Base-by-base conservation (phyloP, 2,329 filamentous ascomycete species). In the Colletotrichum truncatum region DNA sequence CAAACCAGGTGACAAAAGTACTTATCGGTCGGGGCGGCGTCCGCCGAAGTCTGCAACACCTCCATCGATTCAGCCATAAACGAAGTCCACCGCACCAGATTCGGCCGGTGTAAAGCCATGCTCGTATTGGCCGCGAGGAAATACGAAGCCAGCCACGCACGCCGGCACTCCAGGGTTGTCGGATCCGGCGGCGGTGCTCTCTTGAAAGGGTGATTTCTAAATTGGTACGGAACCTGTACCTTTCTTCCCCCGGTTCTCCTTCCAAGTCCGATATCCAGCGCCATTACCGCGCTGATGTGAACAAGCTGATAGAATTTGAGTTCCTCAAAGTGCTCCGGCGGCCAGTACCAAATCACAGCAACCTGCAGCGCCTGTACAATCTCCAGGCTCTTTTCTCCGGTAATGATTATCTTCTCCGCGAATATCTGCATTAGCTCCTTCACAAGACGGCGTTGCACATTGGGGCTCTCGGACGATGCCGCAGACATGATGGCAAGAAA, bases 231-330 rank as follows among this genome's bases (percentile, higher is more conserved):
- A 16, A 61, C 41, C 53, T 57, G 59, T 41, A 58, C 52, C 43
- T 56, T 56, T 8, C 36, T 28, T 1, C 45, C 53, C 26, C 28
- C 55, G 10, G 39, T 43, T 83, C 58, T 81, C 67, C 87, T 86
- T 14, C 90, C 92, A 6, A 97, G 85, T 0, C 93, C 93, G 32
- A 97, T 85, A 70, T 97, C 93, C 58, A 97, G 89, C 25, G 91
- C 91, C 89, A 97, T 93, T 70, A 93, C 86, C 49, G 90, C 90
- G 2, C 92, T 91, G 73, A 93, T 88, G 75, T 97, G 93, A 46
- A 93, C 89, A 69, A 96, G 85, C 79, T 95, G 92, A 78, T 96
- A 97, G 75, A 96, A 97, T 74, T 96, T 96, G 73, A 95, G 87
- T 78, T 96, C 91, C 72, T 97, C 93, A 64, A 92, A 92, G 71